Base-by-base conservation (phyloP, 2,329 filamentous ascomycete genomes). In the Parasarocladium wereldwijsianum region DNA sequence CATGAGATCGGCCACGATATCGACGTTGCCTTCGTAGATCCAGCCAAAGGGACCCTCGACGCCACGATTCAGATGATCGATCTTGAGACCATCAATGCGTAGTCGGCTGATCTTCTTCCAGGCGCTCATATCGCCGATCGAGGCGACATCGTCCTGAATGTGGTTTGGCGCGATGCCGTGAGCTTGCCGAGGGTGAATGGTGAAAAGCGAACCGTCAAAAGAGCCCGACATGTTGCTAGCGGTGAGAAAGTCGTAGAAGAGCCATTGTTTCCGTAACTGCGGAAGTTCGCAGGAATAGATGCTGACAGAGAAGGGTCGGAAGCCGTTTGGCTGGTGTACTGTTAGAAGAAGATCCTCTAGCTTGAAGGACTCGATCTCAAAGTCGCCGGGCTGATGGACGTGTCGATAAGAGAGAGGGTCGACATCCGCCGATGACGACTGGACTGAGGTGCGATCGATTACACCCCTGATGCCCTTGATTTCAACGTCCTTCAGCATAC, bases 51-150 rank as follows among this genome's bases (percentile, higher is more conserved):
- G 86, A 0, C 90, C 90, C 37, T 90, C 76, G 12, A 93, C 84
- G 15, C 86, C 86, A 24, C 85, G 74, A 48, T 98, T 98, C 8
- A 98, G 65, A 50, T 98, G 90, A 44, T 96, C 90, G 32, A 98
- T 94, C 47, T 79, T 93, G 8, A 98, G 65, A 0, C 79, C 85
- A 46, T 98, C 90, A 34, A 98, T 92, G 5, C 90, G 74, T 34
- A 96, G 72, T 15, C 90, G 72, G 46, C 78, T 93, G 40, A 93
- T 86, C 52, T 94, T 96, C 55, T 96, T 94, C 87, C 87, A 98
- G 0, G 75, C 75, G 34, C 71, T 72, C 3, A 70, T 58, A 32
- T 80, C 76, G 16, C 69, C 73, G 28, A 76, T 64, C 12, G 66
- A 64, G 35, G 58, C 49, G 1, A 63, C 61, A 18, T 70, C 60